Evolutionary conservation across 352 stramenopile genomes (phyloP).

Genomic region (Pythium rhizo-oryzae): DNA sequence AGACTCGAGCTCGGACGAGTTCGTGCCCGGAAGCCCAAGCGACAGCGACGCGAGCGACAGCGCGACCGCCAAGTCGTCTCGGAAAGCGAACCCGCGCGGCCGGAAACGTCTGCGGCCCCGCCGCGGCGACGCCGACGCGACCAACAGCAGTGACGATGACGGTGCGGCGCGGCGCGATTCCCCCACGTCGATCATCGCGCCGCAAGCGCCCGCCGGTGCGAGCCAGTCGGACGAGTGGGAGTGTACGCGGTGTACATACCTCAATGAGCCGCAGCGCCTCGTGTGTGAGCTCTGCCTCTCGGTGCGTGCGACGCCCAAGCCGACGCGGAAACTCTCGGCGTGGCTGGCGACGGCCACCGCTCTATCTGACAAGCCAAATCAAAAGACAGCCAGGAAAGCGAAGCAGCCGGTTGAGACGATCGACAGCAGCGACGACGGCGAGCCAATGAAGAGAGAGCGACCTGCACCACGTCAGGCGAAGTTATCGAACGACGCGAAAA

Average conservation of each 20-base stretch:
- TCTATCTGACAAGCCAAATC: not conserved
- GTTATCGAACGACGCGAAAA: not conserved
- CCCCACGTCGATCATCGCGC: not conserved
- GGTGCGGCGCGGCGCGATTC: not conserved
- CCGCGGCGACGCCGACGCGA: constrained; percentile 1
- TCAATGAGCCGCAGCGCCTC: constrained; percentile 27
- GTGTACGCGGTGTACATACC: constrained; percentile 35
- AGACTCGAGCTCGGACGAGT: constrained; percentile 26
- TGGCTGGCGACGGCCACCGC: constrained; percentile 16
- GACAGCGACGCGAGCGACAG: constrained; percentile 9
- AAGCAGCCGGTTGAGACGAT: constrained; percentile 24
- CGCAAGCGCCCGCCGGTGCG: not conserved
- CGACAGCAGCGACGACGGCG: constrained; percentile 32
- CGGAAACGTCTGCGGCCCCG: constrained; percentile 25
- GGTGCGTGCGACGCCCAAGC: not conserved
- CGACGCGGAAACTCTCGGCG: constrained; percentile 27
- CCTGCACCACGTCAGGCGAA: not conserved
- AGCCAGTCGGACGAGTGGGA: constrained; percentile 26
- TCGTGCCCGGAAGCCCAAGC: constrained; percentile 16
- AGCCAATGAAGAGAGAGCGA: constrained; percentile 11
- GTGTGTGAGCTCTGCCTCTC: constrained; percentile 30
- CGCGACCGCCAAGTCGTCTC: not conserved
- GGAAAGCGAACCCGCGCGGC: not conserved
- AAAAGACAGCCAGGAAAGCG: constrained; percentile 28
- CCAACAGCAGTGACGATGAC: not conserved